Base-by-base conservation (phyloP, 345 rosid species). In the Camelina neglecta region DNA sequence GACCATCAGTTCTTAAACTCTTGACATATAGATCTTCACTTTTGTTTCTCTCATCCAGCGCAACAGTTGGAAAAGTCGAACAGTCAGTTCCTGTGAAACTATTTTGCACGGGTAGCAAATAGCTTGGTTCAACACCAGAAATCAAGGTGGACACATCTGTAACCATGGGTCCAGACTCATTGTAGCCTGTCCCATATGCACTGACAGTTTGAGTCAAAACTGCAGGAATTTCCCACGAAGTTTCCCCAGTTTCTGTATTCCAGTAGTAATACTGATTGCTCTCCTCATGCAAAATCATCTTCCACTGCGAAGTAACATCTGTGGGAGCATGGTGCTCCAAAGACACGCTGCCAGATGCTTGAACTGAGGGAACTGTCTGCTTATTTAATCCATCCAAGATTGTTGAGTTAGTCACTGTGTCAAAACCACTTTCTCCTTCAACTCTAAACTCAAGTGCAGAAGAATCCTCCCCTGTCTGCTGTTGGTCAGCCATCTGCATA, bases 211-310 rank as follows among this genome's bases (percentile, higher is more conserved):
- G 89, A 65, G 77, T 81, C 65, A 87, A 83, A 75, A 71, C 81
- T 26, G 65, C 83, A 58, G 98, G 99, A 67, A 86, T 75, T 71
- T 93, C 97, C 99, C 98, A 96, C 13, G 97, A 96, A 39, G 99
- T 96, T 85, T 96, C 95, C 60, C 99, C 98, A 44, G 98, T 95
- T 83, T 81, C 94, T 73, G 79, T 80, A 74, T 95, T 95, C 98
- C 99, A 93, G 85, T 95, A 95, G 81, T 93, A 93, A 80, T 86
- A 91, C 72, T 83, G 96, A 72, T 77, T 86, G 71, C 89, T 89
- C 85, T 91, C 99, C 74, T 87, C 99, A 69, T 96, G 95, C 86
- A 91, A 76, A 66, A 93, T 89, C 71, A 93, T 84, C 85, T 84
- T 91, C 99, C 98, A 96, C 65, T 83, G 86, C 13, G 71, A 80